Percentiles rank a stretch among this genome's conserved stretches.
Evolutionary conservation across 345 rosid species (phyloP).

Genomic region (Rhodamnia argentea): DNA sequence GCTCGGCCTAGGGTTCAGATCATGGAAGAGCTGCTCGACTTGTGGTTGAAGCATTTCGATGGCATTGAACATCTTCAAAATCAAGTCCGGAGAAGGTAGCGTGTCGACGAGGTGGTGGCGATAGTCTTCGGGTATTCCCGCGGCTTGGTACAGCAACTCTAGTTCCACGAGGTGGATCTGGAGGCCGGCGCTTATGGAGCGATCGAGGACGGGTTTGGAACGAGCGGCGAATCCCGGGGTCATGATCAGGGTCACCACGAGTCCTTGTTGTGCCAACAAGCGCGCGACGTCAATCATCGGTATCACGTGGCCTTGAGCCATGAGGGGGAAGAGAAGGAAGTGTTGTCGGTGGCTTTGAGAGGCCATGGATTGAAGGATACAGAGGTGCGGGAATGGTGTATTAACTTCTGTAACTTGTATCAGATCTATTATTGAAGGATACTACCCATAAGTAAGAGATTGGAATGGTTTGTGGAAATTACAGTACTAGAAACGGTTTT

Average conservation of each 20-base stretch:
- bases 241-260: slow-evolving; percentile 19
- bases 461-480: not conserved
- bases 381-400: not conserved
- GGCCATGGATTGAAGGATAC: slow-evolving; percentile 1
- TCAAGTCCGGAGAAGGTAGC: slow-evolving; percentile 20
- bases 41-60: slow-evolving; percentile 12
- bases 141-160: slow-evolving; percentile 16
- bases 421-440: not conserved
- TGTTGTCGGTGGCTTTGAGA: slow-evolving; percentile 5
- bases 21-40: slow-evolving; percentile 18
- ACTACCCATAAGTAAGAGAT: not conserved
- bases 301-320: slow-evolving; percentile 43
- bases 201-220: slow-evolving; percentile 2
- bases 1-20: slow-evolving; percentile 22
- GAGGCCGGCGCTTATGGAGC: slow-evolving; percentile 12
- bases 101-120: slow-evolving; percentile 24
- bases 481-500: not conserved
- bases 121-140: slow-evolving; percentile 28
- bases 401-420: not conserved
- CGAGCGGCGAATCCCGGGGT: slow-evolving; percentile 17
- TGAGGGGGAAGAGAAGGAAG: slow-evolving; percentile 33
- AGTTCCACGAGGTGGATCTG: slow-evolving; percentile 16
- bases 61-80: slow-evolving; percentile 15
- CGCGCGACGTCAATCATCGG: slow-evolving; percentile 39
- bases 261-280: slow-evolving; percentile 24